Percentiles rank a stretch among this genome's conserved stretches.
These are phyloP conservation scores for Capsella rubella DNA, from an alignment of 441 rosid genomes.

Conservation along the genomic window DNA sequence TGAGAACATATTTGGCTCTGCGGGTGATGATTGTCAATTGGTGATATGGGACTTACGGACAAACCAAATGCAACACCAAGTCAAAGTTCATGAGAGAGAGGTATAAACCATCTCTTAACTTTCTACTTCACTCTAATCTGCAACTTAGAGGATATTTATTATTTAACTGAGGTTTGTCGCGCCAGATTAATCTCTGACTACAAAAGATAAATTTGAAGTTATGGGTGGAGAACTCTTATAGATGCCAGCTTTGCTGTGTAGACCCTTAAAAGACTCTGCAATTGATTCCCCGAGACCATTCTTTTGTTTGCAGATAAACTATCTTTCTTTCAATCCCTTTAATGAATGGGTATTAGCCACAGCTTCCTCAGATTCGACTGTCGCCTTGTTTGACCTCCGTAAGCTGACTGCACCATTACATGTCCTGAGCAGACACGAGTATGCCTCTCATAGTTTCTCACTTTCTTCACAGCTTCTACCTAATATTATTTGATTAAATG, in stretches of 20 bases:
- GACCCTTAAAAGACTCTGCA: background rate
- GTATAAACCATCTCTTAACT: constrained; percentile 43
- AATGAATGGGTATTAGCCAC: constrained; percentile 92
- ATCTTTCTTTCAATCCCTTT: constrained; percentile 74
- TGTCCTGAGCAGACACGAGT: constrained; percentile 71
- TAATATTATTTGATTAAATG: background rate
- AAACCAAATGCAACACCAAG: constrained; percentile 59
- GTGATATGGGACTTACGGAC: constrained; percentile 87
- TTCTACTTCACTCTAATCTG: background rate
- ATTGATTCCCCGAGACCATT: background rate
- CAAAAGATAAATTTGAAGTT: background rate
- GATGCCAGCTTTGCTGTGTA: background rate
- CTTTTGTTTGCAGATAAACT: constrained; percentile 61
- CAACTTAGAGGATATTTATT: background rate
- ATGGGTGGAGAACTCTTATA: background rate
- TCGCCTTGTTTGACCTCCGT: constrained; percentile 77
- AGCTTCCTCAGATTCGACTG: constrained; percentile 82
- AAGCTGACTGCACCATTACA: constrained; percentile 71
- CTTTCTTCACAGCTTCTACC: background rate
- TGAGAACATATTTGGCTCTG: constrained; percentile 80
- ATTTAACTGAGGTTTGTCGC: background rate
- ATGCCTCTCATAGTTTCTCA: constrained; percentile 39
- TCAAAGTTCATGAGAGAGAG: constrained; percentile 86
- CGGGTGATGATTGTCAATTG: constrained; percentile 73
- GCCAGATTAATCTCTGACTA: background rate